Evolutionary conservation across 495 filamentous ascomycete genomes (phyloP), one percentile per base, ranked within the genome.

Genomic region (Penicillium manginii): DNA sequence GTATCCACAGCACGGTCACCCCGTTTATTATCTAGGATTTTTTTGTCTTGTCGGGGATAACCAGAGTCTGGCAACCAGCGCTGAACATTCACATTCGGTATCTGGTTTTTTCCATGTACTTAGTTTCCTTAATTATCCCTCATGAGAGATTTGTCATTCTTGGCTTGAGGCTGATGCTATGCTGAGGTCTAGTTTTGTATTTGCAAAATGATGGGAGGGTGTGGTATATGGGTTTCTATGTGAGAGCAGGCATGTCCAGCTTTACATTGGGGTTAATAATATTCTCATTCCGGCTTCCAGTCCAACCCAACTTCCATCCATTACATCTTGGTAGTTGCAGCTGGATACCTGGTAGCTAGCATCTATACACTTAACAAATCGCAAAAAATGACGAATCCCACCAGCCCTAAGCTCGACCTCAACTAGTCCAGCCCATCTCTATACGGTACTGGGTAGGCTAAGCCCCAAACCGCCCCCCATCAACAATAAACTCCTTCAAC

Each of bases 401-500:
- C n/a, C n/a, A n/a, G n/a, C n/a, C n/a, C n/a, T n/a, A n/a, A n/a
- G n/a, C n/a, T n/a, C n/a, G n/a, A n/a, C n/a, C n/a, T n/a, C n/a
- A n/a, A n/a, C n/a, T n/a, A n/a, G n/a, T n/a, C n/a, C n/a, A n/a
- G n/a, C n/a, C n/a, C n/a, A n/a, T n/a, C n/a, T n/a, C n/a, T n/a
- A n/a, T 4, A 10, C n/a, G 14, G n/a, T 42, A 57, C n/a, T 55
- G 26, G 37, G 15, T 17, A 33, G n/a, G 21, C 49, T 65, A 42
- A 7, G 68, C 66, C 18, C 77, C 79, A 50, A 75, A 79, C 18
- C 69, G 70, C 3, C 77, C 78, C 35, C 68, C 73, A 60, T 81
- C 81, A 21, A 85, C 66, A 58, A 87, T 72, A 72, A 81, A 96
- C 49, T 83, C 83, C 71, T 87, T 85, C 48, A 97, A 72, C 73